A percentile compares a stretch with the other conserved stretches of the same genome.
phyloP scores from a whole-genome alignment of 176 grass and related monocot genomes.

The Tillandsia leiboldiana region DNA sequence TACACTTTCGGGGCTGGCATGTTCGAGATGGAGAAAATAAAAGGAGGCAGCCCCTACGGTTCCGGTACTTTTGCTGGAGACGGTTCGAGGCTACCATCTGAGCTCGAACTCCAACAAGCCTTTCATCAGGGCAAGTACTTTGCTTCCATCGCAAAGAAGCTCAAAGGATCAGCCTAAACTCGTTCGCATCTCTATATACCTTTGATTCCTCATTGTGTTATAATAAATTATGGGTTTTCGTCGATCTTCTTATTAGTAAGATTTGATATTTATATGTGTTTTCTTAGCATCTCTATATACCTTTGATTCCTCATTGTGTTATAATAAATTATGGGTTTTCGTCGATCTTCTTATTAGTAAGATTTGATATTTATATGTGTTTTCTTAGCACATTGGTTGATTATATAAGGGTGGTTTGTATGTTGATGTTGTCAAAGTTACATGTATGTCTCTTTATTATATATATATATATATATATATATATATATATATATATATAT shows the following conservation, averaged over 20 bases:
- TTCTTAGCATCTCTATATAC: slow-evolving; percentile 6
- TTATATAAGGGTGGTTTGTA: slow-evolving; percentile 3
- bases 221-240: slow-evolving; percentile 10
- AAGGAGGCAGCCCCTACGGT: slow-evolving; percentile 82
- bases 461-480: not conserved
- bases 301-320: not conserved
- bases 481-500: slow-evolving; percentile 5
- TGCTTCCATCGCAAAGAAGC: slow-evolving; percentile 62
- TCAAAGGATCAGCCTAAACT: slow-evolving; percentile 40
- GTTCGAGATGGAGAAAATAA: slow-evolving; percentile 84
- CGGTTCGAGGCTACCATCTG: slow-evolving; percentile 53
- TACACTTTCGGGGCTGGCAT: slow-evolving; percentile 86
- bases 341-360: not conserved
- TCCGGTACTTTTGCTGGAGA: slow-evolving; percentile 71
- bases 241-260: not conserved
- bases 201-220: not conserved
- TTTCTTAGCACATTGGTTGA: slow-evolving; percentile 15
- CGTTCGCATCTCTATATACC: slow-evolving; percentile 19
- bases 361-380: slow-evolving; percentile 4
- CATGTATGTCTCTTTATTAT: too few relatives aligned
- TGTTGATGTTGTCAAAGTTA: slow-evolving; percentile 7
- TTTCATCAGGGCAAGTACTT: slow-evolving; percentile 93
- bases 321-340: slow-evolving; percentile 10
- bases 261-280: slow-evolving; percentile 8
- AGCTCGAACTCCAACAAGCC: slow-evolving; percentile 82